phyloP scores from a whole-genome alignment of 2,329 filamentous ascomycete species.

The Colletotrichum tropicale region DNA sequence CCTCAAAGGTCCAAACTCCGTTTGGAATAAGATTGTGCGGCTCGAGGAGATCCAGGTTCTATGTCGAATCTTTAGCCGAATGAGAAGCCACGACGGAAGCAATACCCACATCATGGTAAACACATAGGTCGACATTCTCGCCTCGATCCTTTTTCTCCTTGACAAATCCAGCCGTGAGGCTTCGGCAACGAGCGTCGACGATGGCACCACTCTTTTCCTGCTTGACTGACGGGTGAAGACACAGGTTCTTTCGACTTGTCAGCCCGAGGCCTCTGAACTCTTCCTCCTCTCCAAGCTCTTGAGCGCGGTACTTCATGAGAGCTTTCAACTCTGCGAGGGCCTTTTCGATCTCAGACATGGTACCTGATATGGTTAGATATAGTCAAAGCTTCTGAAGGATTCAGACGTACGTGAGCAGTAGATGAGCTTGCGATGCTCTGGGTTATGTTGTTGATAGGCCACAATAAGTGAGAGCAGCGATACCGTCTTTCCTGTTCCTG shows the following conservation, averaged over 20 bases:
- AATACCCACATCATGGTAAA: constrained; percentile 83
- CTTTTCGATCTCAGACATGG: constrained; percentile 99
- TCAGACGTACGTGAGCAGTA: constrained; percentile 84
- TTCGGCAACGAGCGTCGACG: constrained; percentile 95
- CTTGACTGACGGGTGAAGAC: constrained; percentile 94
- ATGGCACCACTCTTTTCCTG: constrained; percentile 93
- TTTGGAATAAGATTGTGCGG: constrained; percentile 94
- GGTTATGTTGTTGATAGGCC: constrained; percentile 93
- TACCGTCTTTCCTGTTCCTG: constrained; percentile 96
- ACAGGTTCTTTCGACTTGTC: constrained; percentile 96
- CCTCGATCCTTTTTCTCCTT: constrained; percentile 97
- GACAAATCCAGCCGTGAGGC: constrained; percentile 93
- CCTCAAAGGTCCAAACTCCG: constrained; percentile 95
- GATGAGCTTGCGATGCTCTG: constrained; percentile 93
- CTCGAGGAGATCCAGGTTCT: constrained; percentile 93
- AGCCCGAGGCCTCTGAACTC: constrained; percentile 92
- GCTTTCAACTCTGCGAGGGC: constrained; percentile 89
- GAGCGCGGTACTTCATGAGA: constrained; percentile 91
- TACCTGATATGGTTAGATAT: constrained; percentile 53
- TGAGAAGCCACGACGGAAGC: not conserved
- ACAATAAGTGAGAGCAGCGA: constrained; percentile 94
- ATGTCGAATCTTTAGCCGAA: not conserved
- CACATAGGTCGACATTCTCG: constrained; percentile 91
- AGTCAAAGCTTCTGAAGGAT: not conserved
- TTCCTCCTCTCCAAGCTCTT: constrained; percentile 88